Base-by-base conservation (phyloP, 2,329 filamentous ascomycete genomes). In the Fusarium chaquense region DNA sequence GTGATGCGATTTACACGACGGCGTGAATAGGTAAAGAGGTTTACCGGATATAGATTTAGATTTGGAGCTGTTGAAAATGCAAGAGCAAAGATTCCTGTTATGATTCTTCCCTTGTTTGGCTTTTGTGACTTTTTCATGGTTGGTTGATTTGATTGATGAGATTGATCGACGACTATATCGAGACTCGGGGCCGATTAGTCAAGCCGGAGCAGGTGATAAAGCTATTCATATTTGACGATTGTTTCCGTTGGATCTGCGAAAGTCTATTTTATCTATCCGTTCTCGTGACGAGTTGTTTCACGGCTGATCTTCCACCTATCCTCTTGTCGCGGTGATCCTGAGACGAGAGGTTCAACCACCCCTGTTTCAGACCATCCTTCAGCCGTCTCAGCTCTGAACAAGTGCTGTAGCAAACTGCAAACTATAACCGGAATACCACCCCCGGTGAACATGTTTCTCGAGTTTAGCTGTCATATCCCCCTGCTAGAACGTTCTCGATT, bases 1-100 rank as follows among this genome's bases (percentile, higher is more conserved):
- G 46, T 55, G 50, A 50, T 67, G 64, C 58, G 40, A 58, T 65
- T 70, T 62, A 58, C 59, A 62, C 59, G 57, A 65, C 60, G 55
- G 68, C 62, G 70, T 65, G 70, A 72, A 51, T 40, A 40, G 57
- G 61, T 62, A 62, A 59, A 65, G 61, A 58, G 47, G 59, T 44
- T 61, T 58, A 57, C 63, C 58, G 62, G 72, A 73, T 49, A 73
- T 75, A 75, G 71, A 75, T 62, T 69, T 75, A 75, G 73, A 75
- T 73, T 68, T 69, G 67, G 65, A 66, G 67, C 52, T 57, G 64
- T 65, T 53, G 35, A 58, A 72, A 74, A 66, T 62, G 59, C 67
- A 43, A 69, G 59, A 72, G 58, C 65, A 74, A 63, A 72, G 44
- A 57, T 73, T 70, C 55, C 58, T 58, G 24, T 60, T 65, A 40